phyloP scores from a whole-genome alignment of 148 eudicot genomes.

The Rhododendron ferrugineum region DNA sequence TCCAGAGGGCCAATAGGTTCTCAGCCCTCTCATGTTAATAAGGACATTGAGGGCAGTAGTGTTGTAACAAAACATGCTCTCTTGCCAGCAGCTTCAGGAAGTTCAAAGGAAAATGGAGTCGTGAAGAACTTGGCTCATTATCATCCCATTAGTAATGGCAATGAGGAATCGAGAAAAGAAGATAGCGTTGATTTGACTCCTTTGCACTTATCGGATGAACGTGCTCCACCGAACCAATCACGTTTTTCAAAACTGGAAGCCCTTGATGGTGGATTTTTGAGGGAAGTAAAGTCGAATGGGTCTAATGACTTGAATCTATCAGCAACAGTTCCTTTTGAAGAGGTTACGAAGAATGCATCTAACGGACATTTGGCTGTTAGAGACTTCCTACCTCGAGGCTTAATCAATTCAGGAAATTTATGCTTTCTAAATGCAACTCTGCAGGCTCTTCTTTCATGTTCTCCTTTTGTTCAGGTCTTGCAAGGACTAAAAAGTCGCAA shows the following conservation, averaged over 20 bases:
- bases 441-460: slow-evolving; percentile 87
- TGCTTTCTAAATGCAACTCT: slow-evolving; percentile 92
- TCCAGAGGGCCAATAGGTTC: slow-evolving; percentile 22
- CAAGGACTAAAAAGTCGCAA: slow-evolving; percentile 57
- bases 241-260: slow-evolving; percentile 3
- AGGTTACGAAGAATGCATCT: slow-evolving; percentile 21
- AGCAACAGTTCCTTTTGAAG: slow-evolving; percentile 20
- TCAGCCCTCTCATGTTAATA: slow-evolving; percentile 17
- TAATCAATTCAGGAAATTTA: slow-evolving; percentile 82
- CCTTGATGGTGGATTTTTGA: slow-evolving; percentile 17
- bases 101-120: slow-evolving; percentile 42
- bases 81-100: slow-evolving; percentile 18
- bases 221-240: slow-evolving; percentile 15
- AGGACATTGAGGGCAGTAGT: slow-evolving; percentile 16
- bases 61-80: slow-evolving; percentile 12
- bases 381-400: slow-evolving; percentile 74
- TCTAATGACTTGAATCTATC: slow-evolving; percentile 28
- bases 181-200: slow-evolving; percentile 26
- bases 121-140: slow-evolving; percentile 16
- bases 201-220: slow-evolving; percentile 24
- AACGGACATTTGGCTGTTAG: slow-evolving; percentile 35
- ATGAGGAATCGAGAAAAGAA: slow-evolving; percentile 20
- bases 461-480: slow-evolving; percentile 83
- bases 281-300: slow-evolving; percentile 28
- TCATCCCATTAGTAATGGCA: slow-evolving; percentile 28